Evolutionary conservation across 768 basidiomycete genomes (phyloP).

Genomic region (Amyloporia xantha): DNA sequence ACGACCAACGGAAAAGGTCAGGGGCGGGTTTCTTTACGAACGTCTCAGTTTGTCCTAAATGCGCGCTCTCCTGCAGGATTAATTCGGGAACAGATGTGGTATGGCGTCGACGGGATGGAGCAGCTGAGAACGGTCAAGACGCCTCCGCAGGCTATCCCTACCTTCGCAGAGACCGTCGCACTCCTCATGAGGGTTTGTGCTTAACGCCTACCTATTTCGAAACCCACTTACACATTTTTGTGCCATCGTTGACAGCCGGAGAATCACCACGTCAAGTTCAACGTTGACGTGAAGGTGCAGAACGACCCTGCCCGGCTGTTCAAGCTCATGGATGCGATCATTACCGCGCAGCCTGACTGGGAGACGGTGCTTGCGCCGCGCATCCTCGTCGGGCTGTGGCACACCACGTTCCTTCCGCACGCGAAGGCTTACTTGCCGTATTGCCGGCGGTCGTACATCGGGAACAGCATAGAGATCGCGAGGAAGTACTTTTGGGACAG

Average conservation of each 20-base stretch:
- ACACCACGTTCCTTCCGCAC: conserved; percentile 78
- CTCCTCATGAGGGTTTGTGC: conserved; percentile 69
- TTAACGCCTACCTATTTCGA: too few relatives aligned
- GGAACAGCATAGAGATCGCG: conserved; percentile 61
- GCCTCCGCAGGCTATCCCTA: conserved; percentile 86
- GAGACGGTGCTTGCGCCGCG: conserved; percentile 72
- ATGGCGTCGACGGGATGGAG: conserved; percentile 51
- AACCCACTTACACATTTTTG: background rate
- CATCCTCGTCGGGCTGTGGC: conserved; percentile 80
- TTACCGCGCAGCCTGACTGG: conserved; percentile 63
- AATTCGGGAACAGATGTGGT: conserved; percentile 47
- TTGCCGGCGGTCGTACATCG: conserved; percentile 82
- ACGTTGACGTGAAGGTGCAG: conserved; percentile 92
- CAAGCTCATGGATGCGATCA: conserved; percentile 62
- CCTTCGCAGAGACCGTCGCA: conserved; percentile 77
- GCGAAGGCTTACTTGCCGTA: conserved; percentile 77
- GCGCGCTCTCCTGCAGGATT: conserved; percentile 33
- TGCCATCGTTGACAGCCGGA: conserved; percentile 57
- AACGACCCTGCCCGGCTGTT: conserved; percentile 89
- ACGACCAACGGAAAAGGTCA: conserved; percentile 74
- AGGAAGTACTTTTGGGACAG: conserved; percentile 85
- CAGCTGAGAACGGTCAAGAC: conserved; percentile 73
- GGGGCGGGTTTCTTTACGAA: background rate
- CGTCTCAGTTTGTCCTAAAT: conserved; percentile 1
- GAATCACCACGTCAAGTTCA: conserved; percentile 68